Percentiles rank a stretch among this genome's conserved stretches.
phyloP scores from a whole-genome alignment of 805 yeast species.

The Monosporozyma servazzii region DNA sequence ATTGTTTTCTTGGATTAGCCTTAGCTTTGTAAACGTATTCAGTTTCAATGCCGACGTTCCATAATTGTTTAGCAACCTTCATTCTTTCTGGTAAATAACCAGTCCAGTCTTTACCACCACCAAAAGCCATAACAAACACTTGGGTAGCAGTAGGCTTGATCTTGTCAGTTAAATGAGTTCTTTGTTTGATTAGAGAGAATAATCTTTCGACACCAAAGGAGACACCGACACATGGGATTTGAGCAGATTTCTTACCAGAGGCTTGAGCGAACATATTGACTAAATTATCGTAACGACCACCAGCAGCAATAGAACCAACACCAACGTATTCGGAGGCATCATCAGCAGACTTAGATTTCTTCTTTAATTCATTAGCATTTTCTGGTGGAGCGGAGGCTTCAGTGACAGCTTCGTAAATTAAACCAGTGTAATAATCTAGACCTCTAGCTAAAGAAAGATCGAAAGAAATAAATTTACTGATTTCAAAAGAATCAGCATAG shows the following conservation, averaged over 20 bases:
- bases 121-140: conserved; percentile 94
- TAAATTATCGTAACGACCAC: conserved; percentile 94
- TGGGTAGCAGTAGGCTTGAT: conserved; percentile 83
- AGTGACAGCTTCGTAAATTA: conserved; percentile 94
- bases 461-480: conserved; percentile 59
- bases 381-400: conserved; percentile 92
- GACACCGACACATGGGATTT: conserved; percentile 94
- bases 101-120: conserved; percentile 94
- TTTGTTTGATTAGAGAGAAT: conserved; percentile 78
- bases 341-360: conserved; percentile 41
- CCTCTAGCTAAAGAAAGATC: conserved; percentile 97
- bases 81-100: conserved; percentile 91
- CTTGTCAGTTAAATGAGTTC: conserved; percentile 45
- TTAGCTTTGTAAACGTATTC: conserved; percentile 89
- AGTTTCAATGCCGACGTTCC: conserved; percentile 83
- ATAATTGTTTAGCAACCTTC: conserved; percentile 69
- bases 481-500: conserved; percentile 77
- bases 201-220: conserved; percentile 96
- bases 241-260: conserved; percentile 63
- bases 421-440: conserved; percentile 92
- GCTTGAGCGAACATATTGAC: conserved; percentile 92
- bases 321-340: conserved; percentile 97
- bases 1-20: conserved; percentile 92
- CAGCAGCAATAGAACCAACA: conserved; percentile 97
- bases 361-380: conserved; percentile 61